These are phyloP conservation scores for Corymbia citriodora DNA, from an alignment of 441 rosid species.

Conservation along the genomic window DNA sequence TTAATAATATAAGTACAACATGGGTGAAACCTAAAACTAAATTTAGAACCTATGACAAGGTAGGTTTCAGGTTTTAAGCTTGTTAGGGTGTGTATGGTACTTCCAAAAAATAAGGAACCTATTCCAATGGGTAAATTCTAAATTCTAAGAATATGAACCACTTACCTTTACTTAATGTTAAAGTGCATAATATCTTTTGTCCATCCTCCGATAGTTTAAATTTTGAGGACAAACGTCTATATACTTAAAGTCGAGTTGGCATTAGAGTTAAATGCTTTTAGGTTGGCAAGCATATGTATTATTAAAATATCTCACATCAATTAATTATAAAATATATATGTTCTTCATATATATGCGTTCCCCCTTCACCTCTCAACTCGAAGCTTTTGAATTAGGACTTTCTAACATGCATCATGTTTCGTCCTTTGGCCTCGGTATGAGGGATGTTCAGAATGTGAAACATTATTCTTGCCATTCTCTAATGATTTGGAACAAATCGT, in stretches of 20 bases:
- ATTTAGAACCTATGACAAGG: no score
- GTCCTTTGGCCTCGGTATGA: neutral
- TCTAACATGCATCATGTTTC: neutral
- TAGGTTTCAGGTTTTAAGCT: no score
- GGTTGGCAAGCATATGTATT: neutral
- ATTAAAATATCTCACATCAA: neutral
- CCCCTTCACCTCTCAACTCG: neutral
- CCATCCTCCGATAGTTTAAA: neutral
- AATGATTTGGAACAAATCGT: neutral
- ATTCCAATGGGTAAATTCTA: no score
- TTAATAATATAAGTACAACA: no score
- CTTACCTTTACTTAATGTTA: neutral
- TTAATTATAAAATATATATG: neutral
- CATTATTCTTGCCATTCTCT: neutral
- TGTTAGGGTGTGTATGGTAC: no score
- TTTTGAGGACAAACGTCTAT: neutral
- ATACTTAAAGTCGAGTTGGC: neutral
- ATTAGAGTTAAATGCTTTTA: neutral
- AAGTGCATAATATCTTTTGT: neutral
- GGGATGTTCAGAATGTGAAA: neutral
- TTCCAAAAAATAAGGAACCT: no score
- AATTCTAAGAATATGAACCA: no score
- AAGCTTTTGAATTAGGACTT: neutral
- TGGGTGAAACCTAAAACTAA: no score
- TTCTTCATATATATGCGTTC: accelerated